phyloP scores from a whole-genome alignment of 371 early-diverging fungal genomes.

The Funneliformis caledonium region DNA sequence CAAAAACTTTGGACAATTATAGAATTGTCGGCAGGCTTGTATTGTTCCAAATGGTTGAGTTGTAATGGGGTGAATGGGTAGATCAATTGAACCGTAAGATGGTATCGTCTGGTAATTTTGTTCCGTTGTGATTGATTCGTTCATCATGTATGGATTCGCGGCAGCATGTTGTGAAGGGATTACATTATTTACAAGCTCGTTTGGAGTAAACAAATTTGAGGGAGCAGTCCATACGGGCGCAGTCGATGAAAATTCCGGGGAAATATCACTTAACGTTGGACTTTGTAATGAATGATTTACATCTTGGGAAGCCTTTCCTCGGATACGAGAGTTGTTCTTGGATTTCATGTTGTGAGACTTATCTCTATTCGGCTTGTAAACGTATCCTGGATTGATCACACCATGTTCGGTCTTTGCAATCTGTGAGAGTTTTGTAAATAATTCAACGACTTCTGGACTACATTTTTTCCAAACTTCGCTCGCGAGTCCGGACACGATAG shows the following conservation, averaged over 20 bases:
- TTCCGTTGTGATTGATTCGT: too few relatives aligned
- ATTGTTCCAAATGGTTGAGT: too few relatives aligned
- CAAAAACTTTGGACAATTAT: too few relatives aligned
- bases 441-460: slow-evolving; percentile 26
- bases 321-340: neutral
- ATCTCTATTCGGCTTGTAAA: slow-evolving; percentile 31
- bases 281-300: neutral
- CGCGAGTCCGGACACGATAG: slow-evolving; percentile 34
- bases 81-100: too few relatives aligned
- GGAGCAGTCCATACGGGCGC: neutral
- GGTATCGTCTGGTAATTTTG: too few relatives aligned
- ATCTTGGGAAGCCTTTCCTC: neutral
- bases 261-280: neutral
- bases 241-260: too few relatives aligned
- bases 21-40: too few relatives aligned
- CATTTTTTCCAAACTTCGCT: slow-evolving; percentile 40
- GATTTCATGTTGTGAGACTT: neutral
- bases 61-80: too few relatives aligned
- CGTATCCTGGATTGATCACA: slow-evolving; percentile 36
- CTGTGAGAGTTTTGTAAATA: slow-evolving; percentile 26
- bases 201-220: too few relatives aligned
- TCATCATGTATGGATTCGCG: neutral
- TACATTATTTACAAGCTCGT: neutral
- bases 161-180: neutral
- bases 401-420: slow-evolving; percentile 36